Evolutionary conservation across 352 stramenopile species (phyloP).

Genomic region (Phytophthora ramorum): DNA sequence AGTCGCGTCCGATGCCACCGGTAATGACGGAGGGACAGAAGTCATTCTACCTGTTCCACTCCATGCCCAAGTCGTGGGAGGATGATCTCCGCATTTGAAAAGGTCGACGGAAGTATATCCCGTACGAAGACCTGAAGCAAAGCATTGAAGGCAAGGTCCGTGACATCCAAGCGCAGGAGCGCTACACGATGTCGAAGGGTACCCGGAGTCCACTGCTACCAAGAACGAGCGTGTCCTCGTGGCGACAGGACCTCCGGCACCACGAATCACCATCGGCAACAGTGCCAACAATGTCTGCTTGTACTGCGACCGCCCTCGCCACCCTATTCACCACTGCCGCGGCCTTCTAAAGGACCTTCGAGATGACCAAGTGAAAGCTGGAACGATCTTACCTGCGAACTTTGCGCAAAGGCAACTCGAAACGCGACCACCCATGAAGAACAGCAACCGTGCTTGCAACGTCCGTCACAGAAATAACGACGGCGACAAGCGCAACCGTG

Average conservation of each 20-base stretch:
- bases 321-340: not conserved
- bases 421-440: slow-evolving; percentile 1
- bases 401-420: not conserved
- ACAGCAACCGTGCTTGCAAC: not conserved
- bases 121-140: not conserved
- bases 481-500: not conserved
- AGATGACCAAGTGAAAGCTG: slow-evolving; percentile 8
- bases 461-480: not conserved
- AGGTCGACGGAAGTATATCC: not conserved
- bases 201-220: not conserved
- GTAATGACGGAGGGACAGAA: not conserved
- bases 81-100: not conserved
- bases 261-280: not conserved
- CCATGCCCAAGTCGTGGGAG: not conserved
- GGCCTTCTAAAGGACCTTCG: not conserved
- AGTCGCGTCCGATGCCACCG: not conserved
- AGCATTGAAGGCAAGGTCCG: not conserved
- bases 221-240: not conserved
- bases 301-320: not conserved
- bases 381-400: not conserved
- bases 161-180: not conserved
- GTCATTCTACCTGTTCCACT: not conserved
- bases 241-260: not conserved
- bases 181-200: not conserved
- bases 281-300: not conserved